A percentile compares a stretch with the other conserved stretches of the same genome.
These are phyloP conservation scores for Albophoma yamanashiensis DNA, from an alignment of 2,329 filamentous ascomycete genomes.

Conservation along the genomic window DNA sequence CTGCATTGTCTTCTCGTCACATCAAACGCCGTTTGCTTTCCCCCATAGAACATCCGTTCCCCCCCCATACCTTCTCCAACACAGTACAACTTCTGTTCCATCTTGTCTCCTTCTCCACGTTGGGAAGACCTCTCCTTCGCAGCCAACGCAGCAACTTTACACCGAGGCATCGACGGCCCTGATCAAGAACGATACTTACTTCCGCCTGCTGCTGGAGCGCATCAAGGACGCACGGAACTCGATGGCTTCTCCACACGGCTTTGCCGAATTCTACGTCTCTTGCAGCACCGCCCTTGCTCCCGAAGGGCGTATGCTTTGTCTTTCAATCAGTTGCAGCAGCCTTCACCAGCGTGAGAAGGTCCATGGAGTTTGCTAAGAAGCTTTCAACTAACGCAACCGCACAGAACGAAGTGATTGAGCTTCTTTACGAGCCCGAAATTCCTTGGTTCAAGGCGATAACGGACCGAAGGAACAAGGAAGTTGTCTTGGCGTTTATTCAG, in stretches of 20 bases:
- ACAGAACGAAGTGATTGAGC: conserved; percentile 13
- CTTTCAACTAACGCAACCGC: neutral
- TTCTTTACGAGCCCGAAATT: conserved; percentile 24
- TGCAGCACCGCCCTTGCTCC: conserved; percentile 23
- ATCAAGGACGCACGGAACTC: neutral
- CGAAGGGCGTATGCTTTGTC: conserved; percentile 16
- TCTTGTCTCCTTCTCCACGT: neutral
- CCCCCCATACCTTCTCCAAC: neutral
- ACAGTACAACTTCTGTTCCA: neutral
- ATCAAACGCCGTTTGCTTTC: neutral
- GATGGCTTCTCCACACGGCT: neutral
- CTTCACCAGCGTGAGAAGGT: neutral
- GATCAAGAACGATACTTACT: too few species aligned
- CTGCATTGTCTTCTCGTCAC: neutral
- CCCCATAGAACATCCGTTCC: neutral
- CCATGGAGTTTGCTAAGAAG: neutral
- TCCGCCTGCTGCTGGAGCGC: neutral
- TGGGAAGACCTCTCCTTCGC: neutral
- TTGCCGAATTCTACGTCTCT: conserved; percentile 21
- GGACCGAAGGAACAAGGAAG: neutral
- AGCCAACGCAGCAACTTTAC: neutral
- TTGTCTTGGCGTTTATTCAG: conserved; percentile 10
- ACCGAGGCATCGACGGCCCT: neutral
- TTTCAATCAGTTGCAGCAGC: conserved; percentile 6
- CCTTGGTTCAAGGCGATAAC: conserved; percentile 24